phyloP scores from a whole-genome alignment of 768 basidiomycete species.

The Amanita muscaria region DNA sequence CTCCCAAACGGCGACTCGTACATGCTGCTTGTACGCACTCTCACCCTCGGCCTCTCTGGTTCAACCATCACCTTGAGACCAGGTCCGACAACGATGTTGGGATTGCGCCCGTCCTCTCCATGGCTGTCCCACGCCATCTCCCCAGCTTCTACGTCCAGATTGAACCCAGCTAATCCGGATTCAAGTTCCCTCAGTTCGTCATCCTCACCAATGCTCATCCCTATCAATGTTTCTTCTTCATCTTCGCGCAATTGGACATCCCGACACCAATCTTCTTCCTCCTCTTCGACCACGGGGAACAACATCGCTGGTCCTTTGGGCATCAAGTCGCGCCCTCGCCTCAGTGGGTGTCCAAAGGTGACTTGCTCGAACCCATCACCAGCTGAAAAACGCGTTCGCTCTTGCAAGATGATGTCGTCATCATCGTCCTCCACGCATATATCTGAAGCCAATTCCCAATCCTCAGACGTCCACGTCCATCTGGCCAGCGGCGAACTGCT shows the following conservation, averaged over 20 bases:
- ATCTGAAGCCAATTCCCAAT: slow-evolving; percentile 18
- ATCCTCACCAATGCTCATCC: slow-evolving; percentile 14
- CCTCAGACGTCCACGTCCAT: slow-evolving; percentile 30
- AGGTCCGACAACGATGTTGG: neutral
- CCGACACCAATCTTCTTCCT: slow-evolving; percentile 14
- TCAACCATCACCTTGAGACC: slow-evolving; percentile 15
- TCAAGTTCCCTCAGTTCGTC: slow-evolving; percentile 23
- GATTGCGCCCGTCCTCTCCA: neutral
- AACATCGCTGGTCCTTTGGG: slow-evolving; percentile 17
- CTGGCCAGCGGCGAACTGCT: slow-evolving; percentile 42
- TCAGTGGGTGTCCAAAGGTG: slow-evolving; percentile 5
- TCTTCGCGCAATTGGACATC: slow-evolving; percentile 9
- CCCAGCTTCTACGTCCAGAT: slow-evolving; percentile 22
- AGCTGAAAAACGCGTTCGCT: neutral
- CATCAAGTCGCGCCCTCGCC: neutral
- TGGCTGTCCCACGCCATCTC: slow-evolving; percentile 14
- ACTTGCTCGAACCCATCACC: slow-evolving; percentile 1
- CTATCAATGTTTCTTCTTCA: slow-evolving; percentile 16
- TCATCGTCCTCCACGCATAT: neutral
- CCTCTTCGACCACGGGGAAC: slow-evolving; percentile 35
- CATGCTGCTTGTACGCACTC: slow-evolving; percentile 28
- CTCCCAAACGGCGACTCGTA: slow-evolving; percentile 13
- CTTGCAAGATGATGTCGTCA: slow-evolving; percentile 3
- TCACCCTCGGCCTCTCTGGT: slow-evolving; percentile 20
- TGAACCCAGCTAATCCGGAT: slow-evolving; percentile 20